phyloP scores from a whole-genome alignment of 257 asterid species.

The Gentiana macrophylla region DNA sequence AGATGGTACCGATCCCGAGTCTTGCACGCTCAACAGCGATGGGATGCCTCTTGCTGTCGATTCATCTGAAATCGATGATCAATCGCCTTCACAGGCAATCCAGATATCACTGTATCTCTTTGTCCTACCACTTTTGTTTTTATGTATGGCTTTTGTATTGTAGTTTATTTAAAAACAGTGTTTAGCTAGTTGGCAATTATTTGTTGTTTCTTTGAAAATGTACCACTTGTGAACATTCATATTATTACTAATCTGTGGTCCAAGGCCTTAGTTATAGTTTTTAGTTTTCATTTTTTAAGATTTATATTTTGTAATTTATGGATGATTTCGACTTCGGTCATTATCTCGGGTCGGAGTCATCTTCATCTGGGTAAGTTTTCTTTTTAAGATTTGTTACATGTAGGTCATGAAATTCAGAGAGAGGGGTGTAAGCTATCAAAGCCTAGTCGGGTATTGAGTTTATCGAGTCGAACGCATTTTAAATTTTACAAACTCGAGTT shows the following conservation, averaged over 20 bases:
- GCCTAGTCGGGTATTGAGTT: too few relatives aligned
- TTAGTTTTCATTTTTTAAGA: not conserved
- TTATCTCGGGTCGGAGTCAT: not conserved
- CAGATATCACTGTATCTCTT: conserved; percentile 16
- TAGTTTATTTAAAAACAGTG: not conserved
- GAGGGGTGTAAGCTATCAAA: too few relatives aligned
- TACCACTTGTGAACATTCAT: conserved; percentile 9
- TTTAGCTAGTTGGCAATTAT: conserved; percentile 20
- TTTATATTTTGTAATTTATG: not conserved
- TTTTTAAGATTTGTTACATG: not conserved
- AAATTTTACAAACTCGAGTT: too few relatives aligned
- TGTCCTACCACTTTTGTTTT: conserved; percentile 25
- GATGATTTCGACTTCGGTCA: not conserved
- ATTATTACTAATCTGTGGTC: conserved; percentile 4
- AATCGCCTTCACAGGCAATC: conserved; percentile 32
- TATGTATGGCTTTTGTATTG: conserved; percentile 17
- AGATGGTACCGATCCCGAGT: conserved; percentile 32
- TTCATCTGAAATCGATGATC: conserved; percentile 59
- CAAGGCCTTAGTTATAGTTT: conserved; percentile 13
- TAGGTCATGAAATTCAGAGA: not conserved
- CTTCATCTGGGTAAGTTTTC: not conserved
- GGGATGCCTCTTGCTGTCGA: conserved; percentile 94
- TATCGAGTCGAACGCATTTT: too few relatives aligned
- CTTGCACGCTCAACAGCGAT: conserved; percentile 65
- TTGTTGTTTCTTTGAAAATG: conserved; percentile 12